Evolutionary conservation across 2,329 filamentous ascomycete species (phyloP).

Genomic region (Fusarium bactridioides): DNA sequence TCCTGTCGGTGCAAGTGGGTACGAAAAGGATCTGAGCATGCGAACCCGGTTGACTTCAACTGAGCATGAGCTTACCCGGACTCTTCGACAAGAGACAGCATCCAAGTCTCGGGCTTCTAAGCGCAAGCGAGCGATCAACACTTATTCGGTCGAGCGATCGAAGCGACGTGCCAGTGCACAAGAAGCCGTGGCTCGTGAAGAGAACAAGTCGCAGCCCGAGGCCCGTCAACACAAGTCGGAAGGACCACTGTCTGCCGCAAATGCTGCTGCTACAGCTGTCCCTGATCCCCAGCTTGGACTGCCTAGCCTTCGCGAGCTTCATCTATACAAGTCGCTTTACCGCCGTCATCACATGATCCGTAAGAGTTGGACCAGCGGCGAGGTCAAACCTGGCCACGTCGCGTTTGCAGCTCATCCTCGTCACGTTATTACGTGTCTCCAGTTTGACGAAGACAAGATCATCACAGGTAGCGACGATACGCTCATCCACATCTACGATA

Average conservation of each 20-base stretch:
- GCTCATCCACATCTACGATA: constrained; percentile 97
- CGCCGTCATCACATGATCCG: constrained; percentile 91
- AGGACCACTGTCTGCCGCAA: constrained; percentile 86
- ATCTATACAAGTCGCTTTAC: constrained; percentile 96
- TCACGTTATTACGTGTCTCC: constrained; percentile 96
- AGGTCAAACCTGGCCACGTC: constrained; percentile 85
- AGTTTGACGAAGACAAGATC: constrained; percentile 98
- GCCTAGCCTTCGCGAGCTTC: constrained; percentile 79
- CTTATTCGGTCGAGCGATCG: constrained; percentile 57
- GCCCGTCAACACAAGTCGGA: constrained; percentile 69
- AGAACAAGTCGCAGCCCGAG: constrained; percentile 49
- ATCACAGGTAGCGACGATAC: constrained; percentile 97
- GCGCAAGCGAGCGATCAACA: constrained; percentile 62
- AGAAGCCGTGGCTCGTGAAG: constrained; percentile 54
- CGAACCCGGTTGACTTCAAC: constrained; percentile 60
- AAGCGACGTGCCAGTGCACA: constrained; percentile 63
- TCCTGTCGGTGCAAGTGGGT: constrained; percentile 76
- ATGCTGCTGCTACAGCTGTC: constrained; percentile 81
- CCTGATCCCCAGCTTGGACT: constrained; percentile 84
- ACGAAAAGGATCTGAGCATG: constrained; percentile 80
- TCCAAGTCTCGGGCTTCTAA: constrained; percentile 61
- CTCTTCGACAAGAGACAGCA: constrained; percentile 51
- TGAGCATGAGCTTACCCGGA: constrained; percentile 59
- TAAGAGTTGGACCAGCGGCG: constrained; percentile 89
- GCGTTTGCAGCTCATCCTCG: constrained; percentile 96